Evolutionary conservation across 108 stramenopile species (phyloP).

Genomic region (Stephanodiscus minutulus): DNA sequence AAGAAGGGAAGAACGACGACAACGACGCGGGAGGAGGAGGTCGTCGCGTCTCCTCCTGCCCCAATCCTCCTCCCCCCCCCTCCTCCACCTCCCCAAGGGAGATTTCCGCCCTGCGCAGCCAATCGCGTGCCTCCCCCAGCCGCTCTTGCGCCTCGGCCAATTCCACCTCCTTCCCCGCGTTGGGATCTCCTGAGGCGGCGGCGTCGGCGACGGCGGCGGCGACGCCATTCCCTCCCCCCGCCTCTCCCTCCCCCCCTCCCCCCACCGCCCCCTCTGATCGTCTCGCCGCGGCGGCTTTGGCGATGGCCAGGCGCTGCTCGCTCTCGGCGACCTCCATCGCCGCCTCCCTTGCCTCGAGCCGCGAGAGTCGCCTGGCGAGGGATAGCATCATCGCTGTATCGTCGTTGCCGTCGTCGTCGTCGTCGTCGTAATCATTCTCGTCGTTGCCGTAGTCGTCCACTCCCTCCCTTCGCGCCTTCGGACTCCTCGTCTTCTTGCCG

Average conservation of each 20-base stretch:
- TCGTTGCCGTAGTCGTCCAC: background rate
- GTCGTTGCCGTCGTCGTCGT: constrained; percentile 20
- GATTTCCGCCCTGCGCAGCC: constrained; percentile 31
- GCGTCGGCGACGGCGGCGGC: too few species aligned
- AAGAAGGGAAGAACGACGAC: background rate
- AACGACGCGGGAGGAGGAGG: background rate
- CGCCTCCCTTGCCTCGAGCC: constrained; percentile 69
- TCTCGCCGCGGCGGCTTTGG: background rate
- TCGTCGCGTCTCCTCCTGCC: background rate
- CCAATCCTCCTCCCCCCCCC: constrained; percentile 3
- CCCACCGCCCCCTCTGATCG: background rate
- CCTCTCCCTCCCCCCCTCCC: background rate
- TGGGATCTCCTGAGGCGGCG: too few species aligned
- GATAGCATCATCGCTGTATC: constrained; percentile 23
- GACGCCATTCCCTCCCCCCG: background rate
- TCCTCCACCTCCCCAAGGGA: constrained; percentile 19
- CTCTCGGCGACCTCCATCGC: constrained; percentile 73
- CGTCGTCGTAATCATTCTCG: background rate
- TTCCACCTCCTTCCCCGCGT: too few species aligned
- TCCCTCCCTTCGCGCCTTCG: background rate
- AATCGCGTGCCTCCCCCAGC: constrained; percentile 37
- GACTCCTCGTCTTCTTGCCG: background rate
- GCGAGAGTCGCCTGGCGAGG: constrained; percentile 64
- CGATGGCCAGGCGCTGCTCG: constrained; percentile 66
- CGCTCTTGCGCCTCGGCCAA: background rate